Evolutionary conservation across 192 early-diverging fungal species (phyloP), one percentile per base, ranked within the genome.

Genomic region (Coemansia asiatica): DNA sequence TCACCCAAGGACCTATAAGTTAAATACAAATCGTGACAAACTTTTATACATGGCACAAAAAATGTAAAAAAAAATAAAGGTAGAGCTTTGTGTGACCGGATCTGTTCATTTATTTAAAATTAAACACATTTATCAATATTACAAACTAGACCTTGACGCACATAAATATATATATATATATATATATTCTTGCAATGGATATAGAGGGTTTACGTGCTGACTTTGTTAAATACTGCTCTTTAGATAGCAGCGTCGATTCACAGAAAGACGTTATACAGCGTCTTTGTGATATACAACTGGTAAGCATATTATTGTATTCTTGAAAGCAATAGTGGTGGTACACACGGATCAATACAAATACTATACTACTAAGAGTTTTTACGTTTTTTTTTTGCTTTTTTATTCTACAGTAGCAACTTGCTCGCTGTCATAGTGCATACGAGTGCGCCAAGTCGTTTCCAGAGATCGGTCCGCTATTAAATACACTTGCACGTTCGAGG

Each of bases 391-490:
- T 33, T 49, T 33, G 50, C 29, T 8, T 2, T 6, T 1, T 61
- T 21, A 9, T 44, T 6, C 12, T 22, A 9, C n/a, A 36, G 36
- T 75, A 69, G 74, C 68, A 74, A 59, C 28, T 74, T 25, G n/a
- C 67, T 2, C 62, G 55, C 15, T 72, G 62, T 40, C 70, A 69
- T 61, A 81, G 70, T 44, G 79, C 79, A 5, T 54, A 76, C 58
- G 79, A 81, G 60, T 81, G 79, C 19, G 73, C 74, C 22, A 68
- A 72, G 55, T 51, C 50, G 61, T 66, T 62, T 33, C 69, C 74
- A 21, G 74, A 81, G 22, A 29, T 69, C 26, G 79, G 79, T 27
- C 74, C 73, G 26, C 40, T 81, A n/a, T 40, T 75, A 21, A 66
- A 56, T 10, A 76, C 79, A 18, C 66, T 81, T 9, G 55, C 66